A percentile compares a stretch with the other conserved stretches of the same genome.
phyloP scores from a whole-genome alignment of 192 early-diverging fungal genomes.

The Entophlyctis luteolus region DNA sequence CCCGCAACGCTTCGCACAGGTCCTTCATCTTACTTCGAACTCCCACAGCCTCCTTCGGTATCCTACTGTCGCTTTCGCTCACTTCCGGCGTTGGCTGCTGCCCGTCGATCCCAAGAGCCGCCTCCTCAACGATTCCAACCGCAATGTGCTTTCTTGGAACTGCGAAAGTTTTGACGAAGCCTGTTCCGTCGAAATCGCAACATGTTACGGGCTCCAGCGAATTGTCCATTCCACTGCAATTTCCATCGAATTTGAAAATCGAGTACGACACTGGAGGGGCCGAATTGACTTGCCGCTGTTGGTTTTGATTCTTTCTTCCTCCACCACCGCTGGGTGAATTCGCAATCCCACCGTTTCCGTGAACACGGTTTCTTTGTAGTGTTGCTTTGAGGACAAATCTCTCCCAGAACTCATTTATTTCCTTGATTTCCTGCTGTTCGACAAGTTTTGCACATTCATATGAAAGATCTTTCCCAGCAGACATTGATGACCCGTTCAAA shows the following conservation, averaged over 20 bases:
- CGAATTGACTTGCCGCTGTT: background rate
- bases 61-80: too few species aligned
- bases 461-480: background rate
- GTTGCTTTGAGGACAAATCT: constrained; percentile 29
- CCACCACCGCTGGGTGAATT: background rate
- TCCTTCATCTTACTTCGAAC: too few species aligned
- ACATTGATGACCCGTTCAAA: constrained; percentile 2
- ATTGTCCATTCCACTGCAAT: background rate
- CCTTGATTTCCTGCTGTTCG: background rate
- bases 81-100: too few species aligned
- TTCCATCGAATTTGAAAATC: constrained; percentile 27
- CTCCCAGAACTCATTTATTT: background rate
- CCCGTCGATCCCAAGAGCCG: too few species aligned
- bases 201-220: constrained; percentile 19
- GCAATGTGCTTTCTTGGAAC: background rate
- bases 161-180: constrained; percentile 26
- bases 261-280: constrained; percentile 27
- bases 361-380: constrained; percentile 25
- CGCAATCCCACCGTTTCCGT: constrained; percentile 1
- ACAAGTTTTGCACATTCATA: background rate
- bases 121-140: too few species aligned
- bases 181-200: constrained; percentile 35
- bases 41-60: too few species aligned
- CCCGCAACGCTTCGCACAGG: too few species aligned
- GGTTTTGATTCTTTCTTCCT: background rate